A percentile compares a stretch with the other conserved stretches of the same genome.
Evolutionary conservation across 257 asterid genomes (phyloP).

Genomic region (Penstemon eatonii): DNA sequence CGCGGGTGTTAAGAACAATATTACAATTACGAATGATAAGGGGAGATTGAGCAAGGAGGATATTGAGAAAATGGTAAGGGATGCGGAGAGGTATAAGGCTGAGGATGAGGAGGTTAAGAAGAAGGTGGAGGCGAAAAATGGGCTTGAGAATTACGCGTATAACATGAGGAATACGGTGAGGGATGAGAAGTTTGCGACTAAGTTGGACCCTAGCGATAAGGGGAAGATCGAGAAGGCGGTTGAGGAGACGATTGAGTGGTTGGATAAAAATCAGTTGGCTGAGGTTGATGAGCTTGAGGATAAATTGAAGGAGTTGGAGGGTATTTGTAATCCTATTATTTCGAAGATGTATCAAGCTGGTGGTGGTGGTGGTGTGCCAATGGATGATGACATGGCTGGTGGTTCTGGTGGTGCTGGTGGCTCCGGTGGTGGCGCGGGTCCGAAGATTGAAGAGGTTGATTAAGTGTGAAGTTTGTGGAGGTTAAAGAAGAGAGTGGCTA

Average conservation of each 20-base stretch:
- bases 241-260: conserved; percentile 50
- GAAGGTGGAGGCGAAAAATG: conserved; percentile 58
- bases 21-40: conserved; percentile 58
- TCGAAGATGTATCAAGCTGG: conserved; percentile 55
- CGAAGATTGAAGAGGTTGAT: conserved; percentile 67
- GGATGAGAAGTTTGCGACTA: conserved; percentile 51
- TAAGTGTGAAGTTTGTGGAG: conserved; percentile 17
- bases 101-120: conserved; percentile 63
- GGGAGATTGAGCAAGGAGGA: conserved; percentile 55
- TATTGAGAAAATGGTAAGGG: conserved; percentile 54
- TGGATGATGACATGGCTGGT: conserved; percentile 37
- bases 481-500: too few species aligned
- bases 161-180: conserved; percentile 64
- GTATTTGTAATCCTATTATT: conserved; percentile 51
- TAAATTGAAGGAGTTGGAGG: conserved; percentile 54
- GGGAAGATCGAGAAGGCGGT: conserved; percentile 45
- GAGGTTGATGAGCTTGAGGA: conserved; percentile 67
- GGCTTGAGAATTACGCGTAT: conserved; percentile 51
- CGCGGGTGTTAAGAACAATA: conserved; percentile 53
- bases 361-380: conserved; percentile 30
- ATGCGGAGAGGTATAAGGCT: conserved; percentile 54
- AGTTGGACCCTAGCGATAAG: conserved; percentile 40
- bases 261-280: conserved; percentile 58
- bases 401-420: conserved; percentile 27
- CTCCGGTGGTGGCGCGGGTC: conserved; percentile 40